Evolutionary conservation across 768 basidiomycete genomes (phyloP).

Genomic region (Pisolithus marmoratus): DNA sequence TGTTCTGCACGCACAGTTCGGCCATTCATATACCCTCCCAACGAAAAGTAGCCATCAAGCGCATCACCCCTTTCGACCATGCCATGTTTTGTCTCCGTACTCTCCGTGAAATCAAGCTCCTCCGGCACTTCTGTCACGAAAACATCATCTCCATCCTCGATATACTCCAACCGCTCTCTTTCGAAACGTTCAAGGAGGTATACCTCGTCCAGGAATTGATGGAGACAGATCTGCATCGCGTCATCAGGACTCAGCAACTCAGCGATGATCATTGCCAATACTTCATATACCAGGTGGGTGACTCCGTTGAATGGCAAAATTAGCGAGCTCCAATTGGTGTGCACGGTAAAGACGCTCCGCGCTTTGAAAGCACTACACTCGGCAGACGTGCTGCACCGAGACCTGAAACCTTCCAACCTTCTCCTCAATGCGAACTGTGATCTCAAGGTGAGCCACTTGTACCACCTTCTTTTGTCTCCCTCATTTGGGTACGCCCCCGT

Average conservation of each 20-base stretch:
- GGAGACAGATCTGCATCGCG: constrained; percentile 95
- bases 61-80: constrained; percentile 93
- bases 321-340: background rate
- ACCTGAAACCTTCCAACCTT: constrained; percentile 94
- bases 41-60: constrained; percentile 91
- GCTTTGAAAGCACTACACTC: constrained; percentile 94
- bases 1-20: constrained; percentile 37
- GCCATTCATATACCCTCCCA: constrained; percentile 74
- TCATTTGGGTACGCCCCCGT: constrained; percentile 1
- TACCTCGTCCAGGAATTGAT: constrained; percentile 68
- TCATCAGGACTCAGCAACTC: constrained; percentile 90
- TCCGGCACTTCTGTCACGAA: constrained; percentile 80
- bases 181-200: constrained; percentile 84
- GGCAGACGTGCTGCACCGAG: constrained; percentile 91
- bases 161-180: constrained; percentile 73
- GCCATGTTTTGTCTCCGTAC: constrained; percentile 87
- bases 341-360: constrained; percentile 61
- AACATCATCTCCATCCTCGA: constrained; percentile 96
- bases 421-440: constrained; percentile 96
- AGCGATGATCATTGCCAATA: constrained; percentile 97
- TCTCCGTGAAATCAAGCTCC: constrained; percentile 86
- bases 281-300: constrained; percentile 85
- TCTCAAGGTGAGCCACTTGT: constrained; percentile 63
- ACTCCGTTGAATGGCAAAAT: constrained; percentile 1
- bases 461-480: constrained; percentile 1